Evolutionary conservation across 176 grass and related monocot genomes (phyloP), one percentile per base, ranked within the genome.

Genomic region (Leersia perrieri): DNA sequence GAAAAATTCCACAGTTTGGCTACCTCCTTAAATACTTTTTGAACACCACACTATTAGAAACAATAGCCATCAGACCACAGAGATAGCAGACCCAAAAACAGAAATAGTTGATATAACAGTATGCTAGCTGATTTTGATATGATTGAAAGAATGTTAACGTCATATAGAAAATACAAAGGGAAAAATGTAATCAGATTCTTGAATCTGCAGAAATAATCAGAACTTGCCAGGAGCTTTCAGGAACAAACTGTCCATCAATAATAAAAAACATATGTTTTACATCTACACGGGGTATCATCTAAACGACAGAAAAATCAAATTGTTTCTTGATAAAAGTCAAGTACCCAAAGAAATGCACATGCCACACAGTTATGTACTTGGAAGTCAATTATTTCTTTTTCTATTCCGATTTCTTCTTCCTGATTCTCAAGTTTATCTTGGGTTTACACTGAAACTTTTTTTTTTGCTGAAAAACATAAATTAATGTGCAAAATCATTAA

Each of bases 181-280:
- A n/a, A n/a, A n/a, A n/a, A n/a, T n/a, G n/a, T n/a, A n/a, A n/a
- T n/a, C 95, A 90, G 63, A 98, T 98, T 89, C 95, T 98, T 80
- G 95, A 98, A 90, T 98, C 95, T n/a, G 95, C 95, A 23, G 95
- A 98, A 72, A 92, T 98, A 70, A 98, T 88, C 70, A 98, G 90
- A 34, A 94, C 92, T 89, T 98, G 90, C 22, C 87, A 94, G 28
- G 81, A 90, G 76, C 92, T 98, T 76, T 88, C 95, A 75, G 95
- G 95, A 80, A 89, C 88, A 89, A 94, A 98, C 95, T 98, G 88
- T 92, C 81, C 11, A 53, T 7, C 3, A 38, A 38, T 38, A 7
- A 7, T 57, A 23, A 31, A 82, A 38, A 38, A 3, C 35, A 38
- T 38, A 7, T 7, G 7, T 38, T 38, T 38, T 38, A 38, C 35